phyloP scores from a whole-genome alignment of 1,284 basidiomycete genomes.

The Ceratobasidium sp. region DNA sequence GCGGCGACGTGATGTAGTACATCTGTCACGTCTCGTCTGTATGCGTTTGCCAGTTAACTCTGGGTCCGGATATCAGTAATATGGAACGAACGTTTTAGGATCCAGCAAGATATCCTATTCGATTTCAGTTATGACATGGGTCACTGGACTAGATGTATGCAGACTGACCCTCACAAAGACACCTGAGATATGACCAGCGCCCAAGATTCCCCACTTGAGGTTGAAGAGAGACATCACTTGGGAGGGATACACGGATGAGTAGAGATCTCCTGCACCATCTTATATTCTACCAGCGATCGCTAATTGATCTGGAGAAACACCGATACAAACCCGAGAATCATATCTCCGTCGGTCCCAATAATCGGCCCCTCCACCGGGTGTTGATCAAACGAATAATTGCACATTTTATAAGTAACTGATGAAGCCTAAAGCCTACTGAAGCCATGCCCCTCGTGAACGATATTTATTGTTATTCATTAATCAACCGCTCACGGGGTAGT shows the following conservation, averaged over 20 bases:
- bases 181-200: slow-evolving; percentile 40
- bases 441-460: not conserved
- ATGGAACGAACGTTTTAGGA: slow-evolving; percentile 39
- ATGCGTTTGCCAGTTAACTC: not conserved
- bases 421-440: too few relatives aligned
- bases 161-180: slow-evolving; percentile 39
- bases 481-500: not conserved
- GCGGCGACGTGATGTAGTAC: slow-evolving; percentile 78
- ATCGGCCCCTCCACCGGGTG: not conserved
- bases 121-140: too few relatives aligned
- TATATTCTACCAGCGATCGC: not conserved
- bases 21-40: slow-evolving; percentile 67
- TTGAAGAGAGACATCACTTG: slow-evolving; percentile 20
- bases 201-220: slow-evolving; percentile 41
- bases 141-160: not conserved
- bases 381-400: not conserved
- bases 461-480: not conserved
- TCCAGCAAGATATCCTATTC: slow-evolving; percentile 39
- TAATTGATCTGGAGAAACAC: not conserved
- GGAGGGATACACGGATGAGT: not conserved
- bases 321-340: slow-evolving; percentile 7
- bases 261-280: not conserved
- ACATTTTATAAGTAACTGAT: too few relatives aligned
- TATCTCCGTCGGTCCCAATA: not conserved
- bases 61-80: not conserved